Evolutionary conservation across 208 protist species (phyloP), one percentile per base, ranked within the genome.

Genomic region (Crithidia bombi): DNA sequence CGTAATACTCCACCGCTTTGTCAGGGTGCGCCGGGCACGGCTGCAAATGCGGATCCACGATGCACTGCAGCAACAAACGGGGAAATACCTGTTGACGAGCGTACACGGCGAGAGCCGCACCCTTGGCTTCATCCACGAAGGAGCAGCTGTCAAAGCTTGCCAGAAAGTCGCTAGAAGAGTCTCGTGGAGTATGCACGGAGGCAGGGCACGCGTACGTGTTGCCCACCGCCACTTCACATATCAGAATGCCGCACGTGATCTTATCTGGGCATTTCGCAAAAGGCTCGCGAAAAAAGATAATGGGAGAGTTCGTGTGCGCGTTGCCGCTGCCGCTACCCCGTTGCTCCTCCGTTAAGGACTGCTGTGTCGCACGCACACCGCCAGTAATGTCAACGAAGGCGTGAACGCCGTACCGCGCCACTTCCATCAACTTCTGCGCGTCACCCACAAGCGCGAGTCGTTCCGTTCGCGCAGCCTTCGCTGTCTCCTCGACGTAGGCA

Each of bases 181-280:
- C 67, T 6, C 61, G 66, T 17, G 81, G 72, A 12, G 64, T 69
- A 32, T 77, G 81, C 43, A 63, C 49, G 9, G 41, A 35, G 30
- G 63, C 17, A 17, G 73, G 65, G 46, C 68, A 75, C 2, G 62
- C 68, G 63, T 79, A 83, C 25, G 59, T 68, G 32, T 46, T 69
- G 0, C 89, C 89, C 36, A 90, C 72, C 11, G 89, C 78, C 14
- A 94, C 85, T 30, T 94, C 89, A 49, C 89, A 94, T 17, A 94
- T 55, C 21, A 94, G 79, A 33, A 91, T 38, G 25, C 74, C 59
- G 38, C 82, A 87, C 26, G 77, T 63, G 25, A 72, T 62, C 21
- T 50, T 61, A n/a, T 75, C 46, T 6, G 39, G 62, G 76, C 78
- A 85, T 26, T 79, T 56, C 44, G 59, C 56, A 70, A 94, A 94